A percentile compares a stretch with the other conserved stretches of the same genome.
These are phyloP conservation scores for Omphalotus guepiniiformis DNA, from an alignment of 768 basidiomycete genomes.

Conservation along the genomic window DNA sequence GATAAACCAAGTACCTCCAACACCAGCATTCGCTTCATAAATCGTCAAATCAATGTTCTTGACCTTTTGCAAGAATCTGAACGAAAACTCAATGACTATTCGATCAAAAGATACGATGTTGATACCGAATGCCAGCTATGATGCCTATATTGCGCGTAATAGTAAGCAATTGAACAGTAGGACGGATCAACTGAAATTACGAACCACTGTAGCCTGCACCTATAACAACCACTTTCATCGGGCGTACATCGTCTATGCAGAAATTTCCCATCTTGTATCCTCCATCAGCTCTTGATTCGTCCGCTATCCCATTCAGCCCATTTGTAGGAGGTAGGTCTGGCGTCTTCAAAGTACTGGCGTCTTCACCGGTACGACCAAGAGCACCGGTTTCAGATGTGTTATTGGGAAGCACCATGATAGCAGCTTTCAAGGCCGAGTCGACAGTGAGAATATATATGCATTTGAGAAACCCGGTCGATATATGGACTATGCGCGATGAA, in stretches of 20 bases:
- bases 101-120: background rate
- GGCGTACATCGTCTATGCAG: constrained; percentile 48
- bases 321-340: too few relatives aligned
- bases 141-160: constrained; percentile 29
- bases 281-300: too few relatives aligned
- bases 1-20: constrained; percentile 61
- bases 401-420: too few relatives aligned
- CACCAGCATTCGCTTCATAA: constrained; percentile 54
- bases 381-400: too few relatives aligned
- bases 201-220: constrained; percentile 58
- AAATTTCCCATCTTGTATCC: constrained; percentile 37
- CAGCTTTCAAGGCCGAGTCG: too few relatives aligned
- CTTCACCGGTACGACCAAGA: too few relatives aligned
- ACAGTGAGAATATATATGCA: too few relatives aligned
- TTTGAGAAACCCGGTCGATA: too few relatives aligned
- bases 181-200: constrained; percentile 5
- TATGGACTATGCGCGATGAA: too few relatives aligned
- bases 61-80: constrained; percentile 48
- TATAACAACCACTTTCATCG: constrained; percentile 50
- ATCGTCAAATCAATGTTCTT: constrained; percentile 51
- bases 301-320: too few relatives aligned
- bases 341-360: too few relatives aligned
- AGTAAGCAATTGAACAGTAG: background rate
- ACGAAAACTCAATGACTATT: background rate
- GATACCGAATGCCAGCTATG: constrained; percentile 50